Conservation (phyloP, 2,329 filamentous ascomycete genomes). For the Penicillium sp. region DNA sequence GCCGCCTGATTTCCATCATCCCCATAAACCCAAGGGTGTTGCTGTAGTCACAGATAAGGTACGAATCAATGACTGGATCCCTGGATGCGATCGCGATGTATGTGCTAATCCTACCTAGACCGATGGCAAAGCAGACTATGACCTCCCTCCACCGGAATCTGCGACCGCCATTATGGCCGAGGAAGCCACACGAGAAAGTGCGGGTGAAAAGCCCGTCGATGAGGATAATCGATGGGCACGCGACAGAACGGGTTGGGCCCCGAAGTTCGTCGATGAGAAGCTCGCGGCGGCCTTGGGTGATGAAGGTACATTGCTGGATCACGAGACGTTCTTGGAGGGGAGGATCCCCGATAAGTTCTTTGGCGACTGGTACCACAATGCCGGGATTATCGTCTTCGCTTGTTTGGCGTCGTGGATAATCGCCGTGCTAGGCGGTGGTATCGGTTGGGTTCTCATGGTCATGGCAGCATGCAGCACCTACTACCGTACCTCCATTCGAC, state of each 20-base stretch:
- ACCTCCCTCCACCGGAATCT: constrained; percentile 72
- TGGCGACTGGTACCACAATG: constrained; percentile 98
- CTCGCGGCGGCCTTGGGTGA: constrained; percentile 54
- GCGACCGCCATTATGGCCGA: constrained; percentile 46
- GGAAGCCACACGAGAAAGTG: constrained; percentile 55
- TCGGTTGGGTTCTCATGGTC: constrained; percentile 89
- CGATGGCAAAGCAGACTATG: constrained; percentile 67
- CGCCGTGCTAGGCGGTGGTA: constrained; percentile 81
- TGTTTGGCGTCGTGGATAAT: constrained; percentile 88
- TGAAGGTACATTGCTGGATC: constrained; percentile 71
- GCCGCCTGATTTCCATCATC: constrained; percentile 61
- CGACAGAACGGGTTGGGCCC: constrained; percentile 79
- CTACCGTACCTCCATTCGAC: constrained; percentile 90
- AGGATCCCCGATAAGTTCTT: constrained; percentile 86
- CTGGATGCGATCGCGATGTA: not conserved
- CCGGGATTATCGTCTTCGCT: constrained; percentile 88
- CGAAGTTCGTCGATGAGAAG: constrained; percentile 66
- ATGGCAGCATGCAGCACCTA: constrained; percentile 93
- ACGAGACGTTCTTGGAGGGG: constrained; percentile 81
- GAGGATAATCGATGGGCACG: constrained; percentile 56
- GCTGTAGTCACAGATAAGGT: constrained; percentile 71
- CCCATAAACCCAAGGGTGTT: constrained; percentile 40
- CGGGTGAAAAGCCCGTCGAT: constrained; percentile 48
- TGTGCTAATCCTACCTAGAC: constrained; percentile 45
- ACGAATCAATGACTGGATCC: constrained; percentile 23